Evolutionary conservation across 192 early-diverging fungal species (phyloP).

Genomic region (Coemansia sp.): DNA sequence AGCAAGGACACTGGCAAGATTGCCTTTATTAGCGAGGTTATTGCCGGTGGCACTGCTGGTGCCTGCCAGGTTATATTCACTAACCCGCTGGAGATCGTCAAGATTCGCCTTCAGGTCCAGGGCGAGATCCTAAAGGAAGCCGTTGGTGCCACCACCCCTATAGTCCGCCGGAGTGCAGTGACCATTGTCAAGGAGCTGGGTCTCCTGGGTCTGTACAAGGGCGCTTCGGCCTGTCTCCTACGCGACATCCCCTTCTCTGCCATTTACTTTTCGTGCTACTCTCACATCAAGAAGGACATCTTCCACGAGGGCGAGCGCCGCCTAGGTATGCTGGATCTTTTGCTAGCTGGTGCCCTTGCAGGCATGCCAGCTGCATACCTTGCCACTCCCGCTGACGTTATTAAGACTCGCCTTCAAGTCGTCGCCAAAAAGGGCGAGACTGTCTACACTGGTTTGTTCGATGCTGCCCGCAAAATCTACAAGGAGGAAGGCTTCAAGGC

Average conservation of each 20-base stretch:
- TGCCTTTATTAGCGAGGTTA: constrained; percentile 73
- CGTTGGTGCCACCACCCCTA: constrained; percentile 36
- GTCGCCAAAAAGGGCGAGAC: constrained; percentile 88
- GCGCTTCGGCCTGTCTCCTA: constrained; percentile 88
- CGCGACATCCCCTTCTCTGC: constrained; percentile 97
- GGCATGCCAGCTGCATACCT: constrained; percentile 97
- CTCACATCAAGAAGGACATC: constrained; percentile 93
- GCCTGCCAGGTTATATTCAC: constrained; percentile 90
- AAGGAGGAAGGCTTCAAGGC: constrained; percentile 90
- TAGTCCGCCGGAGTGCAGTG: constrained; percentile 71
- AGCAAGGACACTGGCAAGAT: constrained; percentile 76
- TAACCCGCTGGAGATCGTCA: constrained; percentile 98
- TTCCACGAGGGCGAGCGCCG: constrained; percentile 85
- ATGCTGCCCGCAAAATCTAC: constrained; percentile 86
- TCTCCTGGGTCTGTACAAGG: constrained; percentile 92
- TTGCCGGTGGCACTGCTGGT: constrained; percentile 87
- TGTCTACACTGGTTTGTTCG: constrained; percentile 79
- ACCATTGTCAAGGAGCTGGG: constrained; percentile 90
- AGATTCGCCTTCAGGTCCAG: constrained; percentile 93
- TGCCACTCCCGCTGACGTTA: constrained; percentile 96
- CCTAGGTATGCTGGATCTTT: constrained; percentile 60
- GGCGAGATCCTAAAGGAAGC: constrained; percentile 66
- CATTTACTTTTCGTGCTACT: constrained; percentile 97
- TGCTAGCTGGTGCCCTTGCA: constrained; percentile 88
- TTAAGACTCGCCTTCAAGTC: constrained; percentile 97